Conservation (phyloP, 2,329 filamentous ascomycete genomes). For the Exophiala xenobiotica region DNA sequence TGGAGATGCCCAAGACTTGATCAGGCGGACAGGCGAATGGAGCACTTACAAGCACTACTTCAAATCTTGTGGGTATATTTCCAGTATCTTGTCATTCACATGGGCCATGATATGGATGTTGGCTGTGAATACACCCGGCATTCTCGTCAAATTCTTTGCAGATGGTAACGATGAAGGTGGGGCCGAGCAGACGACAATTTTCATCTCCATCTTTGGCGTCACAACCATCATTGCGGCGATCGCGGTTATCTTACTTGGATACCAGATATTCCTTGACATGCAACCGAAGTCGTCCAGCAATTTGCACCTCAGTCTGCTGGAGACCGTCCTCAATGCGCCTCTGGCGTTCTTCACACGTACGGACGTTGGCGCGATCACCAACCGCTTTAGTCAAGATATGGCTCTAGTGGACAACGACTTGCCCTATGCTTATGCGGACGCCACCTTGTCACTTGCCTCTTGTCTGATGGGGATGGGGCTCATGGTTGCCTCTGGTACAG, state of each 20-base stretch:
- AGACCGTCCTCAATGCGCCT: slow-evolving; percentile 49
- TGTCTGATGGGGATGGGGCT: slow-evolving; percentile 50
- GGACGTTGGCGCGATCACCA: slow-evolving; percentile 43
- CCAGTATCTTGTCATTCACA: slow-evolving; percentile 19
- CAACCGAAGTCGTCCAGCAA: slow-evolving; percentile 52
- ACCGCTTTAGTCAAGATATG: slow-evolving; percentile 48
- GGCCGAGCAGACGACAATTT: slow-evolving; percentile 5
- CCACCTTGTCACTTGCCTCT: slow-evolving; percentile 31
- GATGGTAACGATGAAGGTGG: slow-evolving; percentile 16
- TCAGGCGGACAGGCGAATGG: slow-evolving; percentile 36
- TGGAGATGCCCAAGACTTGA: slow-evolving; percentile 20
- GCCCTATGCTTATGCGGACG: slow-evolving; percentile 39
- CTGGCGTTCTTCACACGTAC: slow-evolving; percentile 45
- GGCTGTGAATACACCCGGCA: slow-evolving; percentile 13
- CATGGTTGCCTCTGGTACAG: slow-evolving; percentile 46
- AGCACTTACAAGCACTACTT: slow-evolving; percentile 37
- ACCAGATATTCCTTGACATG: slow-evolving; percentile 54
- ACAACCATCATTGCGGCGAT: slow-evolving; percentile 5
- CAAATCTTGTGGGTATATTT: slow-evolving; percentile 31
- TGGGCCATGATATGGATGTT: slow-evolving; percentile 13
- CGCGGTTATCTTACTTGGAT: slow-evolving; percentile 21
- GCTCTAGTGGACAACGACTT: slow-evolving; percentile 47
- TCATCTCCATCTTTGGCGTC: slow-evolving; percentile 18
- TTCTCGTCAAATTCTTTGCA: slow-evolving; percentile 30
- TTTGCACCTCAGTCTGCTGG: slow-evolving; percentile 51